Evolutionary conservation across 2,329 filamentous ascomycete genomes (phyloP), one percentile per base, ranked within the genome.

Genomic region (Tolypocladium guangdongense): DNA sequence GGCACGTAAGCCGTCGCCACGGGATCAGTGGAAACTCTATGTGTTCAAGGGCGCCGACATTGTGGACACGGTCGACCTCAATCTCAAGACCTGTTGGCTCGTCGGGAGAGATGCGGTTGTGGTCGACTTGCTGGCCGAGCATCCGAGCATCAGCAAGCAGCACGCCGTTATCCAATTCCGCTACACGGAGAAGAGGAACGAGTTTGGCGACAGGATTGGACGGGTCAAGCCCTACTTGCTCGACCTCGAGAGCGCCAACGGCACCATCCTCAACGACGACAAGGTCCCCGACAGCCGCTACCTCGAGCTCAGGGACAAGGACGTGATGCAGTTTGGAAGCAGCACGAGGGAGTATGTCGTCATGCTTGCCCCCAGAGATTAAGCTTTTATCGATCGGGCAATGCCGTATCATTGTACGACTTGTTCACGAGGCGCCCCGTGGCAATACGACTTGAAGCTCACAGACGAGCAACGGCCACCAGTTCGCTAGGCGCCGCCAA

Each of bases 91-190:
- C 64, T 96, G 90, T 72, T 99, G 93, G 93, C 74, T 99, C 27
- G 74, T 96, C 10, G 93, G 93, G 0, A 79, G 91, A 48, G 91
- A 96, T 62, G 69, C 79, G 52, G 74, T 85, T 6, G 86, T 99
- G 4, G 90, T 88, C 2, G 93, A 99, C 66, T 75, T 96, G 54
- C 74, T 82, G 2, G 81, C 95, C 8, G 90, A 95, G 64, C 92
- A 99, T 66, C 90, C 91, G 1, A 96, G 90, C 68, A 84, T 90
- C 63, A 95, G 90, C 67, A 95, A 95, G 69, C 93, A 99, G 71
- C 93, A 99, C 68, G 92, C 92, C 1, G 93, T 91, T 10, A 80
- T 99, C 45, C 93, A 99, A 67, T 99, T 99, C 64, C 83, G 93
- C 38, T 85, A 90, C 65, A 82, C 87, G 22, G 87, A 90, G 63